Evolutionary conservation across 1,284 basidiomycete species (phyloP), one percentile per base, ranked within the genome.

Genomic region (Heterobasidion annosum): DNA sequence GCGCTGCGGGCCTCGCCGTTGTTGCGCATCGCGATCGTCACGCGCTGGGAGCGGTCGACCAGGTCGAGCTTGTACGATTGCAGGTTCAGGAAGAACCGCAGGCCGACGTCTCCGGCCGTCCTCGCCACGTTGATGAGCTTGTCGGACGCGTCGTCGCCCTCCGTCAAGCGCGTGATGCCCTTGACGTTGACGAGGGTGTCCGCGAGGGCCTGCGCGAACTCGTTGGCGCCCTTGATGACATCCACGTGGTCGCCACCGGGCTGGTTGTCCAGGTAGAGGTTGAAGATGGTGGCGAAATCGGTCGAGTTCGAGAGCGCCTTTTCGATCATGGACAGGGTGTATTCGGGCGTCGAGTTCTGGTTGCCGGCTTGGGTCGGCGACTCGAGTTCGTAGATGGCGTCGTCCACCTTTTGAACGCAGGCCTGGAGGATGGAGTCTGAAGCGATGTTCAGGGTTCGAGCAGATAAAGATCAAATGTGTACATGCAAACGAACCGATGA

Each of bases 301-400:
- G 87, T 98, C 15, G 93, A 91, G 63, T 91, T 95, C 64, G 91
- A 92, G 68, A 88, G 77, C 3, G 93, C 89, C 74, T 98, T 98
- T 70, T 99, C 97, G 64, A 99, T 93, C 87, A 99, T 94, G 9
- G 97, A 98, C 25, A 98, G 75, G 0, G 95, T 97, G 68, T 98
- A 99, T 67, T 98, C 95, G 13, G 97, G 96, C 0, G 97, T 99
- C 8, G 96, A 94, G 61, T 91, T 96, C 59, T 90, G 82, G 73
- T 98, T 98, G 46, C 96, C 97, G 7, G 87, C 86, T 62, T 94
- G 90, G 45, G 91, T 88, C 8, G 94, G 93, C 6, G 95, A 95
- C 70, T 99, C 96, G 52, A 99, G 81, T 70, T 98, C 95, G 72
- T 98, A 99, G 63, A 98, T 91, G 3, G 92, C 83, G 67, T 98